A percentile compares a stretch with the other conserved stretches of the same genome.
Conservation (phyloP, 768 basidiomycete genomes). For the Lactifluus piperatus region DNA sequence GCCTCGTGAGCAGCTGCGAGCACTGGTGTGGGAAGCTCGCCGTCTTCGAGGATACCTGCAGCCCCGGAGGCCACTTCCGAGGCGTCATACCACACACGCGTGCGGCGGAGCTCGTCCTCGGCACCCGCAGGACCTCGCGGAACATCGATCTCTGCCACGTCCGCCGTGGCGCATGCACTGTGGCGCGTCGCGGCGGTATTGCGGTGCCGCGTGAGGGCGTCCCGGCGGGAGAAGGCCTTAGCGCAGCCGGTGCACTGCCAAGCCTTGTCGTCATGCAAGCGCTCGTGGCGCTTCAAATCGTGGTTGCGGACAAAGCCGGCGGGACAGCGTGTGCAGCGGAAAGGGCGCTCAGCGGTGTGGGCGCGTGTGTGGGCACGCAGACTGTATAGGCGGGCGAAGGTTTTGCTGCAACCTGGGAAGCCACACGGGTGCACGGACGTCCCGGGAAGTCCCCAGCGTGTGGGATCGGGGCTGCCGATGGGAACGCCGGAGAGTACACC, state of each 20-base stretch:
- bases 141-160: conserved; percentile 48
- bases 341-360: conserved; percentile 58
- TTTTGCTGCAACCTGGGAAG: conserved; percentile 54
- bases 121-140: conserved; percentile 33
- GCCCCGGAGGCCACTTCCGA: conserved; percentile 25
- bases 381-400: conserved; percentile 58
- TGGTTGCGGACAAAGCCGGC: conserved; percentile 74
- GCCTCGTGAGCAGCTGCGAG: conserved; percentile 16
- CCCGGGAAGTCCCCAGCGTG: conserved; percentile 32
- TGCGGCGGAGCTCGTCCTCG: conserved; percentile 41
- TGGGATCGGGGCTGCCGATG: conserved; percentile 35
- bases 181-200: conserved; percentile 45
- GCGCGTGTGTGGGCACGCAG: conserved; percentile 64
- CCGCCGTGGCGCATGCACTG: conserved; percentile 45
- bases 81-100: conserved; percentile 59
- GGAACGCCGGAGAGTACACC: conserved; percentile 73
- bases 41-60: conserved; percentile 15
- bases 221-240: conserved; percentile 67
- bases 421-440: conserved; percentile 78
- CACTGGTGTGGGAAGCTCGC: conserved; percentile 16
- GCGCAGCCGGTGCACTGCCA: conserved; percentile 69
- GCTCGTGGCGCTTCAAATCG: conserved; percentile 70
- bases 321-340: conserved; percentile 53
- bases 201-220: conserved; percentile 74
- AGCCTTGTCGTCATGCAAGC: conserved; percentile 61